Conservation (phyloP, 1,139 yeast genomes). For the Suhomyces wounanorum region DNA sequence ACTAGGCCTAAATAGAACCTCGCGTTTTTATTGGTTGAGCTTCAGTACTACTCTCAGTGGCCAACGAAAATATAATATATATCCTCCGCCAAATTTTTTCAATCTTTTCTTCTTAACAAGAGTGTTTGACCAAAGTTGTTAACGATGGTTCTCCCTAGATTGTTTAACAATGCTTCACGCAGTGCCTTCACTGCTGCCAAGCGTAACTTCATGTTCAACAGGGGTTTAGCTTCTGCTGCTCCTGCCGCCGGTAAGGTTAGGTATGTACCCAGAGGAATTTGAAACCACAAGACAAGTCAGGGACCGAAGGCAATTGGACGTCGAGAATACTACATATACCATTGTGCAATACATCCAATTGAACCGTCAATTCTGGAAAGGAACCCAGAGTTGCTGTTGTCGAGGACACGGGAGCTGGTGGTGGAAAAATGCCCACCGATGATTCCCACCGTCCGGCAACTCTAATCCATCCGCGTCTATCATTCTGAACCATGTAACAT, state of each 20-base stretch:
- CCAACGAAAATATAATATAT: conserved; percentile 14
- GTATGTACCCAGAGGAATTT: conserved; percentile 51
- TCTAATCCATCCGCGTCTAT: not conserved
- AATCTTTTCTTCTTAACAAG: conserved; percentile 13
- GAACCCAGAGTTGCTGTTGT: not conserved
- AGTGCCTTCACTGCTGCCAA: conserved; percentile 88
- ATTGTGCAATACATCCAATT: not conserved
- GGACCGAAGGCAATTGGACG: not conserved
- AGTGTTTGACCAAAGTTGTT: conserved; percentile 25
- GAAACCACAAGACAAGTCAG: not conserved
- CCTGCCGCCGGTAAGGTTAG: conserved; percentile 85
- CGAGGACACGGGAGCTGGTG: not conserved
- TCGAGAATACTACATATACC: not conserved
- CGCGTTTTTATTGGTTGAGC: conserved; percentile 13
- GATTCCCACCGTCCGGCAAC: not conserved
- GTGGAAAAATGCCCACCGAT: not conserved
- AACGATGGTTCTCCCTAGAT: conserved; percentile 82
- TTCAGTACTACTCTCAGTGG: conserved; percentile 9
- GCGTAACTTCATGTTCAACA: conserved; percentile 74
- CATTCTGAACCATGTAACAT: not conserved
- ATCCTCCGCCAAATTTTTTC: conserved; percentile 13
- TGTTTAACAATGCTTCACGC: conserved; percentile 87
- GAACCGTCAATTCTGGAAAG: not conserved
- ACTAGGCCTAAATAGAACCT: conserved; percentile 10
- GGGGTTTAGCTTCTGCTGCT: conserved; percentile 88